Conservation (phyloP, 129 eudicot species). For the Deinandra increscens region DNA sequence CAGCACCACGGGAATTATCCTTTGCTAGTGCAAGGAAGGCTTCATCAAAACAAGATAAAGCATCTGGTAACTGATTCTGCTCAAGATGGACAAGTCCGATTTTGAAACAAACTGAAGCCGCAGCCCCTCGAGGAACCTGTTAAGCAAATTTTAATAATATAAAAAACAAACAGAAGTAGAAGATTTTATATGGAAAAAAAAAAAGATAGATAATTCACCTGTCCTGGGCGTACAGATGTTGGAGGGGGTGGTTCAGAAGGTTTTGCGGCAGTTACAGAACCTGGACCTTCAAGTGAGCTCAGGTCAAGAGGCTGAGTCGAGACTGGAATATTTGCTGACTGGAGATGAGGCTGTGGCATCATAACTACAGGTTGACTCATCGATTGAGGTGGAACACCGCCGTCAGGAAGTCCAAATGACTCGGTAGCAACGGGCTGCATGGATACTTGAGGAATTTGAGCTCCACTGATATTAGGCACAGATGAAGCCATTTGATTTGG, state of each 20-base stretch:
- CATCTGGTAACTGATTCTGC: constrained; percentile 94
- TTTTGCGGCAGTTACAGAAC: constrained; percentile 52
- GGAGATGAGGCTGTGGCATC: constrained; percentile 48
- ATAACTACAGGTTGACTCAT: constrained; percentile 46
- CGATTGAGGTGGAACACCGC: constrained; percentile 87
- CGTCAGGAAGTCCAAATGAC: constrained; percentile 82
- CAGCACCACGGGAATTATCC: constrained; percentile 95
- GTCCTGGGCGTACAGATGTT: constrained; percentile 97
- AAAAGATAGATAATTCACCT: constrained; percentile 42
- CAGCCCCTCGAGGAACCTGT: constrained; percentile 99
- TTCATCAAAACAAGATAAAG: constrained; percentile 96
- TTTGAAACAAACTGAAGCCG: constrained; percentile 91
- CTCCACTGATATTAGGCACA: constrained; percentile 43
- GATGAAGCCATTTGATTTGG: constrained; percentile 49
- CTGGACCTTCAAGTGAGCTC: constrained; percentile 86
- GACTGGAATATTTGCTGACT: constrained; percentile 38
- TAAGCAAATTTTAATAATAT: neutral
- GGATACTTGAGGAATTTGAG: constrained; percentile 69
- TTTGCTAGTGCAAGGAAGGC: constrained; percentile 96
- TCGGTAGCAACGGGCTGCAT: constrained; percentile 52
- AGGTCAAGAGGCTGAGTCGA: constrained; percentile 88
- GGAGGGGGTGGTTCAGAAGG: constrained; percentile 75
- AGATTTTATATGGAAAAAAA: constrained; percentile 2
- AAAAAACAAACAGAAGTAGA: neutral
- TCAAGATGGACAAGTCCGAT: constrained; percentile 95